Base-by-base conservation (phyloP, 352 stramenopile species). In the Phytophthora boehmeriae region DNA sequence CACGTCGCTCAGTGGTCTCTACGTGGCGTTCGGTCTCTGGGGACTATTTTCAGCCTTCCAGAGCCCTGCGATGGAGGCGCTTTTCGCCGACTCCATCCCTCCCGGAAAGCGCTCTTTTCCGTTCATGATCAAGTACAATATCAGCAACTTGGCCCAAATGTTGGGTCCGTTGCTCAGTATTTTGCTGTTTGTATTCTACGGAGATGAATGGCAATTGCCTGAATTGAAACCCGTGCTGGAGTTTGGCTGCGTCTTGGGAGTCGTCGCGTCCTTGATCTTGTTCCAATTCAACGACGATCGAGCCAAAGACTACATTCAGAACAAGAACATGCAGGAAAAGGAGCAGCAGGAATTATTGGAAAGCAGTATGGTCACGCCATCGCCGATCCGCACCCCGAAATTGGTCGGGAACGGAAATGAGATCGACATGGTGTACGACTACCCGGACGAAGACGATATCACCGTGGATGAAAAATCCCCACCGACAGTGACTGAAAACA, bases 111-210 rank as follows among this genome's bases (percentile, higher is more conserved):
- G 83, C 16, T 89, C 80, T 45, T 88, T 78, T 42, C 83, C 83
- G 1, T 89, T 90, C 65, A 90, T 86, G 78, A 83, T 92, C 75
- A 92, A 92, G 71, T 90, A 90, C 79, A 87, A 88, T 54, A 76
- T 92, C 38, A 78, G 69, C 69, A 92, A 90, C 50, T 46, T 89
- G 4, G 83, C 83, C 34, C 78, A 86, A 59, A 80, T 87, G 50
- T 61, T 90, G 11, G 83, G 83, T 0, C 83, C 83, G 5, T 22
- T 59, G 19, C 51, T 88, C 16, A 78, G 73, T 58, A 76, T 92
- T 34, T 54, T 87, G 6, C 71, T 92, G 23, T 90, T 92, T 36
- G 28, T 84, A 0, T 80, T 84, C 62, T 84, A 78, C 55, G 83
- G 83, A 59, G 77, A 92, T 55, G 35, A 73, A 43, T 92, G 83